These are phyloP conservation scores for Arthrobotrys megalospora DNA, from an alignment of 2,329 filamentous ascomycete genomes.

Conservation along the genomic window DNA sequence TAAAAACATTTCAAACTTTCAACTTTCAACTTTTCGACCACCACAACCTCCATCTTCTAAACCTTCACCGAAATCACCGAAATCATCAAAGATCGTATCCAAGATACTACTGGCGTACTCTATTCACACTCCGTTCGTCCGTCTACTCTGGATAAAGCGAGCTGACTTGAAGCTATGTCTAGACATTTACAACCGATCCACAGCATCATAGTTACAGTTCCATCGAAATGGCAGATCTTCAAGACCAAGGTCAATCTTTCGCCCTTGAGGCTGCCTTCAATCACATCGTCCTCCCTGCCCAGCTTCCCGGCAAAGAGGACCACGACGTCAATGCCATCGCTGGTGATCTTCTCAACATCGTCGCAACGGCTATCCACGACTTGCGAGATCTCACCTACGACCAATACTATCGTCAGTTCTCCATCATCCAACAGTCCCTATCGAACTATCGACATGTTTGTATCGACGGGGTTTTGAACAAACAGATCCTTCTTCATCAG, in stretches of 20 bases:
- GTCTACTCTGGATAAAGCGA: too few relatives aligned
- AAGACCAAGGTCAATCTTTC: constrained; percentile 7
- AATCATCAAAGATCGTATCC: background rate
- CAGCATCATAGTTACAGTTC: background rate
- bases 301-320: constrained; percentile 67
- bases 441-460: constrained; percentile 59
- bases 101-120: too few relatives aligned
- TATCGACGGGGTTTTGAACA: constrained; percentile 61
- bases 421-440: constrained; percentile 58
- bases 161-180: too few relatives aligned
- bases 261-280: constrained; percentile 64
- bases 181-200: background rate
- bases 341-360: constrained; percentile 63
- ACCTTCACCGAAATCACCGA: background rate
- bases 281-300: constrained; percentile 69
- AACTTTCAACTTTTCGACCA: background rate
- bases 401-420: constrained; percentile 60
- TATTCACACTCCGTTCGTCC: too few relatives aligned
- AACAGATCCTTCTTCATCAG: constrained; percentile 63
- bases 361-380: constrained; percentile 63
- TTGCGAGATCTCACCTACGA: constrained; percentile 57
- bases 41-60: background rate
- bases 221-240: constrained; percentile 15
- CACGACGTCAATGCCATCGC: constrained; percentile 65
- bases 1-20: background rate